Evolutionary conservation across 257 asterid genomes (phyloP).

Genomic region (Solanum pennellii): DNA sequence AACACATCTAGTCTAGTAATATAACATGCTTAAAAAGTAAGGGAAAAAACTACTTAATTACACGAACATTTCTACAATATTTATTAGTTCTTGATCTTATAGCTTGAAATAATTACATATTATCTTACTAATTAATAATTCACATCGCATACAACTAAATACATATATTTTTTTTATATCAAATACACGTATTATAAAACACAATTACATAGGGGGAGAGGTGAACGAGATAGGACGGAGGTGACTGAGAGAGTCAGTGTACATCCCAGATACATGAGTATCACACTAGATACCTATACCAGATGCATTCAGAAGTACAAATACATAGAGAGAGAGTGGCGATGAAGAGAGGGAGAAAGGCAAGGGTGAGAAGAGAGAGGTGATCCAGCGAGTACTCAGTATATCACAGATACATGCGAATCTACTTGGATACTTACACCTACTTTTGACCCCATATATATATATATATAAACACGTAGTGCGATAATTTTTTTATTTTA

Average conservation of each 20-base stretch:
- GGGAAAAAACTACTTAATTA: too few species aligned
- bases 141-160: fast-evolving
- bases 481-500: too few species aligned
- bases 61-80: not conserved
- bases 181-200: too few species aligned
- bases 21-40: not conserved
- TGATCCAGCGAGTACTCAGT: not conserved
- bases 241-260: not conserved
- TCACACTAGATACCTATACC: not conserved
- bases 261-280: not conserved
- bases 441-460: not conserved
- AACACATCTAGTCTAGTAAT: not conserved
- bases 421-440: not conserved
- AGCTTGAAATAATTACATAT: too few species aligned
- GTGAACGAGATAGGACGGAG: not conserved
- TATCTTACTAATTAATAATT: not conserved
- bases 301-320: too few species aligned
- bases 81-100: not conserved
- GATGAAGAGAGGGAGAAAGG: not conserved
- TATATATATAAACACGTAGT: too few species aligned
- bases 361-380: not conserved
- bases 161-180: fast-evolving
- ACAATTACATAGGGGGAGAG: not conserved
- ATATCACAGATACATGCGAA: not conserved
- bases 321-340: too few species aligned